A percentile compares a stretch with the other conserved stretches of the same genome.
phyloP scores from a whole-genome alignment of 106 monocot species.

The Acorus calamus region DNA sequence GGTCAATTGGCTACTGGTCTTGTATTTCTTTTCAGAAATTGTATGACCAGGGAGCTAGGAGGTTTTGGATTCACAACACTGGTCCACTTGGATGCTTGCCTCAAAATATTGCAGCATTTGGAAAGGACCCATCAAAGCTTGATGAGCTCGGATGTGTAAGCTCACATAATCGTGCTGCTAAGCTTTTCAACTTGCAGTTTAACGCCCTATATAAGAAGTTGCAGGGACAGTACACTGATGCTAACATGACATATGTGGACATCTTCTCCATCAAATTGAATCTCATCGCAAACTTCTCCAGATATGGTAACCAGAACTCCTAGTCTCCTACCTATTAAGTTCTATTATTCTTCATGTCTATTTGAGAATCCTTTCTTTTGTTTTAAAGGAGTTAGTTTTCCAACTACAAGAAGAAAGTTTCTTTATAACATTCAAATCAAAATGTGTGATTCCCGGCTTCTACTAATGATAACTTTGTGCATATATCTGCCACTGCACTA shows the following conservation, averaged over 20 bases:
- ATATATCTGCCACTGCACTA: too few relatives aligned
- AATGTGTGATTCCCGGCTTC: too few relatives aligned
- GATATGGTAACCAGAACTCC: conserved; percentile 50
- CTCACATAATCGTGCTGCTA: conserved; percentile 68
- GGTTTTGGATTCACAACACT: conserved; percentile 92
- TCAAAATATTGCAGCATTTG: conserved; percentile 60
- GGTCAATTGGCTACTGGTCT: neutral
- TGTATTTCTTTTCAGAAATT: conserved; percentile 36
- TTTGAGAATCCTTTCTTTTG: too few relatives aligned
- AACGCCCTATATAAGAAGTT: conserved; percentile 68
- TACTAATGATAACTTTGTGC: too few relatives aligned
- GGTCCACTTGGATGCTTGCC: conserved; percentile 89
- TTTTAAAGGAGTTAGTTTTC: too few relatives aligned
- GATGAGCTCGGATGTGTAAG: conserved; percentile 71
- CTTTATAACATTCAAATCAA: too few relatives aligned
- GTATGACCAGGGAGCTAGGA: conserved; percentile 81
- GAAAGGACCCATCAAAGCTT: conserved; percentile 68
- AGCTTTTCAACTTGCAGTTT: conserved; percentile 82
- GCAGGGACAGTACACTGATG: conserved; percentile 35
- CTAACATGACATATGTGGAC: conserved; percentile 62
- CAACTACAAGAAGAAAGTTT: too few relatives aligned
- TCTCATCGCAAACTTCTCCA: conserved; percentile 68
- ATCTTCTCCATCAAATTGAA: conserved; percentile 67
- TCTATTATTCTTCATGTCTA: too few relatives aligned
- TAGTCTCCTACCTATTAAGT: too few relatives aligned